Conservation (phyloP, 352 stramenopile species). For the Phytophthora nicotianae region DNA sequence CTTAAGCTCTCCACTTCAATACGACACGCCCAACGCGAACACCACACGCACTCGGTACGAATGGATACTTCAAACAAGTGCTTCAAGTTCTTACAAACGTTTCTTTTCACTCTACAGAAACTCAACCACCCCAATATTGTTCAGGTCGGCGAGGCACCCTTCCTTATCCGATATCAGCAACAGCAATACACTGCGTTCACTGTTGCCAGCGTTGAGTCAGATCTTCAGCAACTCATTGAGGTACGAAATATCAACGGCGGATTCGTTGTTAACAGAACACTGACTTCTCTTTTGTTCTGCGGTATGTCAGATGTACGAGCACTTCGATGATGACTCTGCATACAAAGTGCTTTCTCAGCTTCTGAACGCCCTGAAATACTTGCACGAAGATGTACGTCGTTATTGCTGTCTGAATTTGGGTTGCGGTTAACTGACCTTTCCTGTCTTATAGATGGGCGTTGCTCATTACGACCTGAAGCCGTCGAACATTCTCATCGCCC, state of each 20-base stretch:
- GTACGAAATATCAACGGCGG: constrained; percentile 16
- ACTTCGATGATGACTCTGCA: constrained; percentile 63
- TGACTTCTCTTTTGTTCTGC: background rate
- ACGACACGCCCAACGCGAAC: constrained; percentile 69
- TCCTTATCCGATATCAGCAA: constrained; percentile 70
- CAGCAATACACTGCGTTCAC: constrained; percentile 82
- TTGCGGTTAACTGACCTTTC: background rate
- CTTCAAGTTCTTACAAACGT: constrained; percentile 13
- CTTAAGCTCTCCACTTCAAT: constrained; percentile 79
- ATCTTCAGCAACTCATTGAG: constrained; percentile 81
- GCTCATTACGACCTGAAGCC: constrained; percentile 96
- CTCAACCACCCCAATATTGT: constrained; percentile 77
- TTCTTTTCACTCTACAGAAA: constrained; percentile 38
- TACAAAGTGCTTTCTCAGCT: constrained; percentile 73
- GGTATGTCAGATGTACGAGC: constrained; percentile 50
- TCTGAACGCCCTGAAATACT: constrained; percentile 67
- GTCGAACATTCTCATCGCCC: constrained; percentile 96
- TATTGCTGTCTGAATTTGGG: background rate
- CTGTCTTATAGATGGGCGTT: constrained; percentile 55
- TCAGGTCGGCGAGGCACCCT: constrained; percentile 57
- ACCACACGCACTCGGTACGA: constrained; percentile 75
- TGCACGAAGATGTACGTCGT: constrained; percentile 67
- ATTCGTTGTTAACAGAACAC: background rate
- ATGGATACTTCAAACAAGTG: background rate
- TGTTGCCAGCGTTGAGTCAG: constrained; percentile 68